These are phyloP conservation scores for Sarcomyxa edulis DNA, from an alignment of 768 basidiomycete genomes.

Conservation along the genomic window DNA sequence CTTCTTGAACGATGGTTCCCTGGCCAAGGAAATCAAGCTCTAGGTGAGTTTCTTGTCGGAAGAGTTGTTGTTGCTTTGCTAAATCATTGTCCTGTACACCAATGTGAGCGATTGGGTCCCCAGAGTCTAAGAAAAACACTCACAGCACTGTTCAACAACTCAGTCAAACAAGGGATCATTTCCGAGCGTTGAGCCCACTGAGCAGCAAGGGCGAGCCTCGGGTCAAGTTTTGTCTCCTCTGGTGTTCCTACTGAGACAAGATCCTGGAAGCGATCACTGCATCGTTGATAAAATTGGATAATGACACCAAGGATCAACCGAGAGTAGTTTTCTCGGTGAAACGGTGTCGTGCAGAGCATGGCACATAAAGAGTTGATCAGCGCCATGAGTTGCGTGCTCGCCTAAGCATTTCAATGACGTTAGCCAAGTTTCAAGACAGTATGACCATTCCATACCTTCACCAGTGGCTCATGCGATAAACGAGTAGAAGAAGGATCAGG, in stretches of 20 bases:
- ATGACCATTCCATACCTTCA: slow-evolving; percentile 60
- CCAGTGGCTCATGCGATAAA: slow-evolving; percentile 67
- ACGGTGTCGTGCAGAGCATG: slow-evolving; percentile 88
- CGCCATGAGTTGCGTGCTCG: slow-evolving; percentile 78
- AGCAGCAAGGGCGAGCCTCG: slow-evolving; percentile 53
- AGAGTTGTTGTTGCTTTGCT: slow-evolving; percentile 48
- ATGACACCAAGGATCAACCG: slow-evolving; percentile 91
- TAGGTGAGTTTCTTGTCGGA: slow-evolving; percentile 73
- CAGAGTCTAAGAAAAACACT: slow-evolving; percentile 15
- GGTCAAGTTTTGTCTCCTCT: slow-evolving; percentile 31
- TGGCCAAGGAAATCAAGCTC: slow-evolving; percentile 66
- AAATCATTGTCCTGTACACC: slow-evolving; percentile 30
- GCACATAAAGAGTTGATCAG: slow-evolving; percentile 87
- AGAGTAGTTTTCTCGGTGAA: slow-evolving; percentile 92
- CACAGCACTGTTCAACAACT: slow-evolving; percentile 52
- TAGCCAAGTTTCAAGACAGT: not conserved
- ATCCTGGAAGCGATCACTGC: slow-evolving; percentile 82
- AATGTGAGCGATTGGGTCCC: not conserved
- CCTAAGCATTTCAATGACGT: slow-evolving; percentile 36
- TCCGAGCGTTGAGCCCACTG: slow-evolving; percentile 87
- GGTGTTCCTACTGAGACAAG: slow-evolving; percentile 42
- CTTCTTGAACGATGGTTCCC: slow-evolving; percentile 45
- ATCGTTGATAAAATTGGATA: slow-evolving; percentile 94
- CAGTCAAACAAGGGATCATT: slow-evolving; percentile 66
- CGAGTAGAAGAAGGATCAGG: slow-evolving; percentile 65